Evolutionary conservation across 2,329 filamentous ascomycete genomes (phyloP).

Genomic region (Cylindrodendrum hubeiense): DNA sequence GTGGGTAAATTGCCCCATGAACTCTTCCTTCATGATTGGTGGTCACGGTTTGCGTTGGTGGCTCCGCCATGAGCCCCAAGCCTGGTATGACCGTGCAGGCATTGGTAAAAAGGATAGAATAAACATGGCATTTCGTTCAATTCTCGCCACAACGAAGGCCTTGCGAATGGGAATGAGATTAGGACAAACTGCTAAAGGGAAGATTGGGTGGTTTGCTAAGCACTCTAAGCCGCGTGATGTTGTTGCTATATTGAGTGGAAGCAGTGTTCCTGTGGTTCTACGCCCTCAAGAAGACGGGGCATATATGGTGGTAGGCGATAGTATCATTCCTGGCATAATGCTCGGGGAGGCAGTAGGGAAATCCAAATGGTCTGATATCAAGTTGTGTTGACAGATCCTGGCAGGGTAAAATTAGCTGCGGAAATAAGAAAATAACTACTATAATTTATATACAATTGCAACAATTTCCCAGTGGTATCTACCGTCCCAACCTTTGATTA

Average conservation of each 20-base stretch:
- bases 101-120: not conserved
- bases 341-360: not conserved
- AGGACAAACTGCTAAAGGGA: not conserved
- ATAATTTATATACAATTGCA: not conserved
- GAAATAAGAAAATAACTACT: not conserved
- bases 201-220: not conserved
- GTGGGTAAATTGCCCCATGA: not conserved
- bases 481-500: too few relatives aligned
- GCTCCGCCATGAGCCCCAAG: not conserved
- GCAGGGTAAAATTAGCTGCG: not conserved
- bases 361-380: not conserved
- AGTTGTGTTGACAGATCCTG: not conserved
- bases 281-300: not conserved
- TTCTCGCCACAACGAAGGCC: not conserved
- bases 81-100: rapidly evolving
- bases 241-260: not conserved
- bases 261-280: not conserved
- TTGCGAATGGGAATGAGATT: not conserved
- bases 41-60: not conserved
- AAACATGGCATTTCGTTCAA: not conserved
- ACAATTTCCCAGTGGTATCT: too few relatives aligned
- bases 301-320: not conserved
- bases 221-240: not conserved
- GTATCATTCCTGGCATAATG: not conserved
- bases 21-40: not conserved